phyloP scores from a whole-genome alignment of 2,329 filamentous ascomycete genomes.

The Cladophialophora carrionii region DNA sequence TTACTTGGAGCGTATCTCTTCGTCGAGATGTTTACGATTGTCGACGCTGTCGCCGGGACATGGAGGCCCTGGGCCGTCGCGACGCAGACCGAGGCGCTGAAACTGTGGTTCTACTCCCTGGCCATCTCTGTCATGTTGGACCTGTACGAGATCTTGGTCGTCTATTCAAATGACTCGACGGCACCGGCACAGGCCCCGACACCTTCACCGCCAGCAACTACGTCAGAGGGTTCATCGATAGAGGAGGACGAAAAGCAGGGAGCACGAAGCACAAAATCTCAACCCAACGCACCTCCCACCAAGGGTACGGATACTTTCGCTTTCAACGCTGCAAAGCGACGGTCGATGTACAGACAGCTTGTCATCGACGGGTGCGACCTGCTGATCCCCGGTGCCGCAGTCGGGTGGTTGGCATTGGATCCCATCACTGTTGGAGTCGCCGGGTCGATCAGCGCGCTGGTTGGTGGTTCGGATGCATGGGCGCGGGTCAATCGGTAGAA shows the following conservation, averaged over 20 bases:
- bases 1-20: conserved; percentile 69
- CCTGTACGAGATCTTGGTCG: conserved; percentile 46
- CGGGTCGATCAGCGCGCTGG: conserved; percentile 64
- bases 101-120: conserved; percentile 71
- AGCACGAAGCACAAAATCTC: background rate
- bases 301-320: background rate
- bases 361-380: conserved; percentile 65
- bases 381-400: conserved; percentile 60
- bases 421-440: conserved; percentile 59
- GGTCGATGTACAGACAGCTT: conserved; percentile 48
- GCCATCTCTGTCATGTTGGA: conserved; percentile 55
- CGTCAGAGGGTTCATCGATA: background rate
- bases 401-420: conserved; percentile 63
- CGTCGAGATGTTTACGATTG: conserved; percentile 66
- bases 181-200: background rate
- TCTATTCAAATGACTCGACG: background rate
- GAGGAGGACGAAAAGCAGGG: conserved; percentile 5
- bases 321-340: conserved; percentile 16
- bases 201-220: background rate
- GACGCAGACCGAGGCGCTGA: conserved; percentile 64
- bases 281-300: background rate
- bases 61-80: conserved; percentile 45
- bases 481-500: conserved; percentile 23
- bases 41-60: conserved; percentile 8
- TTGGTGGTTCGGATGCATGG: conserved; percentile 53